Evolutionary conservation across 352 stramenopile genomes (phyloP).

Genomic region (Proteromonas lacertae): DNA sequence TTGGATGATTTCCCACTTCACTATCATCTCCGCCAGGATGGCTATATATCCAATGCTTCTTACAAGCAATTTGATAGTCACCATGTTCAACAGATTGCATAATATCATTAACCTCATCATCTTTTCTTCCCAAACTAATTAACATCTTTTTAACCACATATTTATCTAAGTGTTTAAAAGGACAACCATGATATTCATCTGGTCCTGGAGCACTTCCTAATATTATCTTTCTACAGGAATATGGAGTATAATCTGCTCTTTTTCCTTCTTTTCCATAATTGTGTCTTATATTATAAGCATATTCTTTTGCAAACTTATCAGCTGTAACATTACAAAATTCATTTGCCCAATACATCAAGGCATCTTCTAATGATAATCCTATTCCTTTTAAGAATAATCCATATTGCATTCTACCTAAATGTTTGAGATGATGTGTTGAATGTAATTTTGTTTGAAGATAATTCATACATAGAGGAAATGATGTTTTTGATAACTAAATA

Average conservation of each 20-base stretch:
- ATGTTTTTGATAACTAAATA: too few species aligned
- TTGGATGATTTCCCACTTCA: slow-evolving; percentile 87
- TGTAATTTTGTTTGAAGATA: too few species aligned
- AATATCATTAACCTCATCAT: slow-evolving; percentile 60
- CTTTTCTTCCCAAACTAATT: slow-evolving; percentile 21
- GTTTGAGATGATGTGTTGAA: slow-evolving; percentile 89
- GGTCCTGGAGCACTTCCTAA: slow-evolving; percentile 51
- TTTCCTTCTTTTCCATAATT: slow-evolving; percentile 98
- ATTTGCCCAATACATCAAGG: slow-evolving; percentile 66
- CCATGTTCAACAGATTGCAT: slow-evolving; percentile 42
- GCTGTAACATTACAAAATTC: slow-evolving; percentile 65
- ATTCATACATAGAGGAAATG: too few species aligned
- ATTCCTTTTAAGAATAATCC: slow-evolving; percentile 91
- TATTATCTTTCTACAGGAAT: slow-evolving; percentile 67
- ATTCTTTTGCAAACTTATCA: slow-evolving; percentile 92
- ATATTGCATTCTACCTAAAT: slow-evolving; percentile 78
- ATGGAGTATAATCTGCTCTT: slow-evolving; percentile 57
- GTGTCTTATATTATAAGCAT: slow-evolving; percentile 91
- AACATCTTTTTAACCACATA: slow-evolving; percentile 52
- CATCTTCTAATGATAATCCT: slow-evolving; percentile 72
- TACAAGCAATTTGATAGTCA: slow-evolving; percentile 89
- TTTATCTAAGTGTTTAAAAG: slow-evolving; percentile 74
- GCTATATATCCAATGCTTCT: slow-evolving; percentile 74
- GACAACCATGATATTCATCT: slow-evolving; percentile 84
- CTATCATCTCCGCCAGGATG: slow-evolving; percentile 26